Conservation (phyloP, 495 filamentous ascomycete genomes). For the Saxophila tyrrhenica region DNA sequence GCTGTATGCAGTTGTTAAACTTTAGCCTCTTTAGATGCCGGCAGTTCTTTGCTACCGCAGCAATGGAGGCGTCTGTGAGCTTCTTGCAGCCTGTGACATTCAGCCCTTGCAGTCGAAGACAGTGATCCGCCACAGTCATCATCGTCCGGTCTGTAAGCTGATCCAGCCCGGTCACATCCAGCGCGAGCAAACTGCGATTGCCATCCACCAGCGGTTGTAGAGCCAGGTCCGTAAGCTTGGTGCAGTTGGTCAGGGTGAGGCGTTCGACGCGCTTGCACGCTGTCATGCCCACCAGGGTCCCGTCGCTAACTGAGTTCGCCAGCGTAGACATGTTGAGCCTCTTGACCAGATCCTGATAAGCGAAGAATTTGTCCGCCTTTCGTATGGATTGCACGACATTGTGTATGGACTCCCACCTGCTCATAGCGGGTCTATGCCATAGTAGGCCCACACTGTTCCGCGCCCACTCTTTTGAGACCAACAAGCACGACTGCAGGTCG, state of each 20-base stretch:
- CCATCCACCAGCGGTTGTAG: constrained; percentile 68
- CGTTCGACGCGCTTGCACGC: constrained; percentile 87
- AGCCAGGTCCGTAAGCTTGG: constrained; percentile 68
- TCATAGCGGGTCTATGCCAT: constrained; percentile 89
- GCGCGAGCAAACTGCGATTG: constrained; percentile 70
- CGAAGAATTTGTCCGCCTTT: constrained; percentile 58
- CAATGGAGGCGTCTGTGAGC: constrained; percentile 75
- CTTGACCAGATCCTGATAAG: constrained; percentile 78
- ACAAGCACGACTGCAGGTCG: constrained; percentile 79
- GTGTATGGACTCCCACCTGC: constrained; percentile 66
- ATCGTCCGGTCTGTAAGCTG: constrained; percentile 77
- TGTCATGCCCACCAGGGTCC: constrained; percentile 69
- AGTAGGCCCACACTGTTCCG: constrained; percentile 83
- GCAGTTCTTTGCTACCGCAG: constrained; percentile 72
- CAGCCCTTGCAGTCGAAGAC: constrained; percentile 74
- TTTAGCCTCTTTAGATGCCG: constrained; percentile 88
- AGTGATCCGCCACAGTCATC: constrained; percentile 66
- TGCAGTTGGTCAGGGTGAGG: constrained; percentile 86
- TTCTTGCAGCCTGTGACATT: constrained; percentile 82
- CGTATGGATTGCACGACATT: constrained; percentile 68
- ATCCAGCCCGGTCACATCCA: constrained; percentile 76
- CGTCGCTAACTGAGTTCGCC: constrained; percentile 69
- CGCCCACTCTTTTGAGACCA: constrained; percentile 87
- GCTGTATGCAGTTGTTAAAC: constrained; percentile 73
- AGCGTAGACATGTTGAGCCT: constrained; percentile 79